phyloP scores from a whole-genome alignment of 2,329 filamentous ascomycete species.

The Fusarium brachygibbosum region DNA sequence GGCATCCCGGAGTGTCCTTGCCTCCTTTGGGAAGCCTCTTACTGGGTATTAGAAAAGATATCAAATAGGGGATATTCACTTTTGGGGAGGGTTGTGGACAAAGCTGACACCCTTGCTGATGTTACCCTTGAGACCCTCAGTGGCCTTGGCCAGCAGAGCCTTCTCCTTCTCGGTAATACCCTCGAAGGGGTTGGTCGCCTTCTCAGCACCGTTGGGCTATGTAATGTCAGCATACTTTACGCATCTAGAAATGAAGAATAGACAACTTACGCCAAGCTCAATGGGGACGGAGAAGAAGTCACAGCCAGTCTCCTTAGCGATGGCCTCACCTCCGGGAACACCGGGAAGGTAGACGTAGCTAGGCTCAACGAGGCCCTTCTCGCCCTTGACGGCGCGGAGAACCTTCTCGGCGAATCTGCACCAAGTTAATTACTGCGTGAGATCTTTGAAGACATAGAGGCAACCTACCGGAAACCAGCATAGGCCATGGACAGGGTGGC shows the following conservation, averaged over 20 bases:
- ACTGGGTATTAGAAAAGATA: constrained; percentile 43
- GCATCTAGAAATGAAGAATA: constrained; percentile 12
- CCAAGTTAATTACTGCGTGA: constrained; percentile 25
- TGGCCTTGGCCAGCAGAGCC: constrained; percentile 81
- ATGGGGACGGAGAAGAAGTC: constrained; percentile 98
- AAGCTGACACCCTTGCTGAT: constrained; percentile 95
- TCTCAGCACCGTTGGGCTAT: constrained; percentile 86
- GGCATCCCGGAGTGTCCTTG: constrained; percentile 47
- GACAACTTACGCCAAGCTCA: constrained; percentile 86
- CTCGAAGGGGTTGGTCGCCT: constrained; percentile 83
- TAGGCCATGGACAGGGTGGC: constrained; percentile 96
- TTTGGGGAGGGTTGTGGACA: constrained; percentile 87
- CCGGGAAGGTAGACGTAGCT: constrained; percentile 96
- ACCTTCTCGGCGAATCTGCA: constrained; percentile 92
- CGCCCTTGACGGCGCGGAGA: constrained; percentile 87
- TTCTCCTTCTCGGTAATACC: constrained; percentile 89
- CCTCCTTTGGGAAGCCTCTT: constrained; percentile 48
- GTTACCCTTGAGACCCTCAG: constrained; percentile 88
- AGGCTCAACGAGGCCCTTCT: constrained; percentile 93
- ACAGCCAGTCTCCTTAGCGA: constrained; percentile 83
- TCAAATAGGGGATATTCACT: constrained; percentile 70
- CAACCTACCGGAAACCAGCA: constrained; percentile 84
- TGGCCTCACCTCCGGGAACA: constrained; percentile 86
- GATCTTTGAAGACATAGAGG: neutral
- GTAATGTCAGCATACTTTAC: constrained; percentile 49